Conservation (phyloP, 75 land plant species). For the Cunninghamia lanceolata region DNA sequence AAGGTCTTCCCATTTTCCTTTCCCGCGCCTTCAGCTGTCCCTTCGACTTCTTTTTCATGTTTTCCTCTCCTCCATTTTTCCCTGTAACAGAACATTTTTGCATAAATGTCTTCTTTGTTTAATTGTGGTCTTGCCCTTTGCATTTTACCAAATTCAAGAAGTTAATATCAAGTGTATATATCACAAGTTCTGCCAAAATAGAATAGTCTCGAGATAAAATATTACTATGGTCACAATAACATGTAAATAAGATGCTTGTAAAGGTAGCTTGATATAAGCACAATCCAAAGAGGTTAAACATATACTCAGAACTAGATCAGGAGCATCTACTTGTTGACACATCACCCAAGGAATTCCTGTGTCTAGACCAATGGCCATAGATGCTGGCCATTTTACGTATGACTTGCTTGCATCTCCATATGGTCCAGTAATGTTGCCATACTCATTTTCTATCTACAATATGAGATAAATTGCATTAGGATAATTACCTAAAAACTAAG, state of each 20-base stretch:
- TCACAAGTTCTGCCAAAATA: background rate
- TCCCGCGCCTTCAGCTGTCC: too few species aligned
- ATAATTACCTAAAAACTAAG: background rate
- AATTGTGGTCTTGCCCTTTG: background rate
- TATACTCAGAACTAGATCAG: conserved; percentile 24
- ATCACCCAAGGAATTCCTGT: too few species aligned
- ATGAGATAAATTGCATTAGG: background rate
- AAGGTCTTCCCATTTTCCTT: too few species aligned
- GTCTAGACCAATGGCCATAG: too few species aligned
- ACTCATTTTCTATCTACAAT: conserved; percentile 77
- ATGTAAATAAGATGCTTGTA: background rate
- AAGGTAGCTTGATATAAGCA: background rate
- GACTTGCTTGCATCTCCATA: conserved; percentile 60
- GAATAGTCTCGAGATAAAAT: background rate
- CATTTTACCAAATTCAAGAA: background rate
- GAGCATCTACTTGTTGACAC: conserved; percentile 22
- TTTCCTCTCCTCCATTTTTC: too few species aligned
- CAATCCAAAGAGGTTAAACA: background rate
- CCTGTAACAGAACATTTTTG: too few species aligned
- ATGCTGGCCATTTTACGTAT: too few species aligned
- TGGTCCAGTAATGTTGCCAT: conserved; percentile 53
- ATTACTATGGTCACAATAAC: background rate
- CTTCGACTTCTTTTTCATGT: too few species aligned
- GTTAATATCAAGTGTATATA: background rate
- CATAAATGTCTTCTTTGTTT: background rate